Evolutionary conservation across 2,329 filamentous ascomycete species (phyloP).

Genomic region (Claviceps purpurea): DNA sequence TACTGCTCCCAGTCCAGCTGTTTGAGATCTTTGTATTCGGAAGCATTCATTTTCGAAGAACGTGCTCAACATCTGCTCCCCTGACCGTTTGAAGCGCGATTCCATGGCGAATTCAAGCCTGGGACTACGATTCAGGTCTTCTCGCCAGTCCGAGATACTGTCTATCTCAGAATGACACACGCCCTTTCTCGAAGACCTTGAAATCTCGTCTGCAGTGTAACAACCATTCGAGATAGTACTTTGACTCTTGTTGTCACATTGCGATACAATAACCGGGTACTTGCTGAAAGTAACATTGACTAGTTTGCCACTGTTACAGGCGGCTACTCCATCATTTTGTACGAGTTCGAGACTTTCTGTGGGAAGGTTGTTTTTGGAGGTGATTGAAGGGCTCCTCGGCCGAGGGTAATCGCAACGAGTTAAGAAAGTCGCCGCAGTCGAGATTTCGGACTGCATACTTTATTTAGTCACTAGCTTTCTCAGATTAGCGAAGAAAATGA

Average conservation of each 20-base stretch:
- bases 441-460: not conserved
- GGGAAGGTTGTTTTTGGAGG: not conserved
- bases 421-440: not conserved
- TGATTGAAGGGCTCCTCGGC: not conserved
- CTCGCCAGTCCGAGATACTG: not conserved
- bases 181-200: not conserved
- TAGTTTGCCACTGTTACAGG: not conserved
- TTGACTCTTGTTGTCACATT: not conserved
- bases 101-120: not conserved
- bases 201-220: not conserved
- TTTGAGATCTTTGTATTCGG: slow-evolving; percentile 22
- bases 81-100: no score
- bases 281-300: not conserved
- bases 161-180: not conserved
- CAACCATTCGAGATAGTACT: not conserved
- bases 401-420: not conserved
- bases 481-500: not conserved
- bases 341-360: not conserved
- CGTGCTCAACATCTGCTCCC: not conserved
- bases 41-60: slow-evolving; percentile 27
- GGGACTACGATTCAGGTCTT: not conserved
- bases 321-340: not conserved
- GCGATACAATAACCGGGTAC: no score
- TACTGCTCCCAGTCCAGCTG: slow-evolving; percentile 27
- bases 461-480: not conserved